Evolutionary conservation across 306 rosid species (phyloP), one percentile per base, ranked within the genome.

Genomic region (Prinsepia uniflora): DNA sequence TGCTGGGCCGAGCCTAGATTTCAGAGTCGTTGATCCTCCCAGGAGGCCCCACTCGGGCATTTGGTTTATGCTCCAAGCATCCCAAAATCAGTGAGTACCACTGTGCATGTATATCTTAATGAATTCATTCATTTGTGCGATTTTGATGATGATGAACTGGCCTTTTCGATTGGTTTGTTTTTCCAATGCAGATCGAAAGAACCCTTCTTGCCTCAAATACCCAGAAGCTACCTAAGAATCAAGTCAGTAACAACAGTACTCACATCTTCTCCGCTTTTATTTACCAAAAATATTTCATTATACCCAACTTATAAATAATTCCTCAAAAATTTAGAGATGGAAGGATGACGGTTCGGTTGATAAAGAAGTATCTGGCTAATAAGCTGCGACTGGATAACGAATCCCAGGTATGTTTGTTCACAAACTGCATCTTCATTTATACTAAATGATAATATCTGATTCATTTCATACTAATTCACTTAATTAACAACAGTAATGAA

Each of bases 11-110:
- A 86, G 87, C 82, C 78, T 89, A 4, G 84, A 85, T 65, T 59
- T 76, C 72, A 78, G 96, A 67, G 91, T 91, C 9, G 89, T 89
- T 55, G 86, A 86, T 78, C 97, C 97, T 84, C 99, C 99, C 3
- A 72, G 86, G 18, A 76, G 97, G 72, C 96, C 96, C 57, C 92
- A 86, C 74, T 95, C 97, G 7, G 99, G 99, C 80, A 82, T 95
- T 46, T 95, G 99, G 99, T 95, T 95, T 39, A 87, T 77, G 85
- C 87, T 95, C 7, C 96, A 86, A 88, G 97, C 97, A n/a, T 87
- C 92, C 13, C 96, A 77, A 61, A 84, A 89, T 70, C 99, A 87
- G 99, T 95, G 85, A 85, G 96, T 74, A 70, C 49, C 41, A 15
- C 30, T 36, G 6, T 24, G 30, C 30, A 24, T 24, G 30, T 36